Base-by-base conservation (phyloP, 108 stramenopile genomes). In the Poteriospumella lacustris region DNA sequence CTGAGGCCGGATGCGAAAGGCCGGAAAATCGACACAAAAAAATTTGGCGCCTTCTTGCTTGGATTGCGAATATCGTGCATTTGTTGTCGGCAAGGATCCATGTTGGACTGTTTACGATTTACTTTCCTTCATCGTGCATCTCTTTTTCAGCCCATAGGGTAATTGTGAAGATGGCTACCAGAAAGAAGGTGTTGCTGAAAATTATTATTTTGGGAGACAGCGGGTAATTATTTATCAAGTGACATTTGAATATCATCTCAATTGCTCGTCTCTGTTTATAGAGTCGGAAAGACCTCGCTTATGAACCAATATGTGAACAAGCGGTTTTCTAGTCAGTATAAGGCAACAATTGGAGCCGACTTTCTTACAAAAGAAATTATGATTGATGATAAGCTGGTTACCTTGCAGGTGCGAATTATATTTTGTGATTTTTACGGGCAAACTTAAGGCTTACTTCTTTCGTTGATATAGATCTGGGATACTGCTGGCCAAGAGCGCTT, bases 331-430 rank as follows among this genome's bases (percentile, higher is more conserved):
- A 92, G 89, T 5, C 93, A 94, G 81, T 97, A 97, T 88, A 97
- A 96, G 78, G 94, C 96, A 2, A 99, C 98, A 0, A 99, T 99
- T 75, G 98, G 98, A 2, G 96, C 96, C 9, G 98, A 99, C 76
- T 97, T 97, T 77, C 79, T 95, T 34, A 87, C 89, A 59, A 96
- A 95, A 77, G 93, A 96, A 38, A 85, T 93, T 24, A 44, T 79
- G 15, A 82, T 88, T 52, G 86, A 87, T 40, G 88, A 87, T 41
- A 86, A 89, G 72, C 75, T 91, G 5, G 94, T 95, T 33, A 96
- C 91, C 39, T 82, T 97, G 1, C 84, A 85, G 84, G 84, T 85
- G 26, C 0, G 59, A 0, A 0, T 1, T 1, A 39, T 38, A 24
- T 42, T 43, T 0, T 24, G 1, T 33, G 34, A 70, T 68, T 3